Base-by-base conservation (phyloP, 2,329 filamentous ascomycete species). In the Colletotrichum chlorophyti region DNA sequence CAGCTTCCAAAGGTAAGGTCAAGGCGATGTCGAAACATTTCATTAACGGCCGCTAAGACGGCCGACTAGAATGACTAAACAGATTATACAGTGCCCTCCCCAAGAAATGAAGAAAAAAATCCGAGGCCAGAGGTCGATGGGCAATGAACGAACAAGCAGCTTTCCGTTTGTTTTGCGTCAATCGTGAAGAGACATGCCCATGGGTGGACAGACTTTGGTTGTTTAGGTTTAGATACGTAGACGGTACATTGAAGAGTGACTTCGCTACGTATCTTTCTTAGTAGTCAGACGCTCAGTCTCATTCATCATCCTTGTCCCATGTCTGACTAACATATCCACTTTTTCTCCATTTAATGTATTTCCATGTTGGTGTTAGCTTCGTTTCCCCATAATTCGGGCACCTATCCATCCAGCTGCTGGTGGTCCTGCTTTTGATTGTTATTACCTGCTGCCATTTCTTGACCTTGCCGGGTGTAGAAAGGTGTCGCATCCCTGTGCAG, bases 371-470 rank as follows among this genome's bases (percentile, higher is more conserved):
- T 10, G 35, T 19, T 59, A 59, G 50, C 50, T 32, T 48, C 42
- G 29, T 49, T 59, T 54, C 55, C 42, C 55, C 55, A 59, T 49
- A 54, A 59, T 48, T 54, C 42, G 50, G 55, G 35, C 43, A 58
- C 53, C 49, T 53, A 48, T 23, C 19, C 7, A 11, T 12, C 6
- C 45, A n/a, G 32, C 23, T 12, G 46, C n/a, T 40, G 10, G 37
- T 45, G 47, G 47, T 38, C 37, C 37, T 58, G 55, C 42, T 54
- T 41, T 43, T n/a, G n/a, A n/a, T n/a, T 48, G 48, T 58, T 19
- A 48, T 54, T 54, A 48, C 42, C 50, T 50, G 23, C 21, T 6
- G 26, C 19, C 23, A 7, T 41, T 50, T 50, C 17, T 29, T 45
- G 49, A 11, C 32, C 38, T 58, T 52, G 38, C 53, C 47, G 23